These are phyloP conservation scores for Senna tora DNA, from an alignment of 306 rosid species.

Conservation along the genomic window DNA sequence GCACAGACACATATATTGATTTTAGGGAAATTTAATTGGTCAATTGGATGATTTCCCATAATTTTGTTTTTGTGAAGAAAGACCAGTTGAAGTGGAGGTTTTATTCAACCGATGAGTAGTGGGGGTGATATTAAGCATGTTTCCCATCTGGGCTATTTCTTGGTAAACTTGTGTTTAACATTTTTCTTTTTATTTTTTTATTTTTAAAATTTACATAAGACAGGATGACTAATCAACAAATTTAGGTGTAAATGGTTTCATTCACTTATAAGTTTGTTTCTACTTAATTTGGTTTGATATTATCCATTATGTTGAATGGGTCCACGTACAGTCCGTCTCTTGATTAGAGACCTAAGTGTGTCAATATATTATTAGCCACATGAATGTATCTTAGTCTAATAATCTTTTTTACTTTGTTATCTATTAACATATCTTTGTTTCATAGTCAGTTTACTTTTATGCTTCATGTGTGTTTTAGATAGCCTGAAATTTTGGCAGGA, in stretches of 20 bases:
- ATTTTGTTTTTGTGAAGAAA: too few relatives aligned
- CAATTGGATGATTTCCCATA: background rate
- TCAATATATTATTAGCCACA: background rate
- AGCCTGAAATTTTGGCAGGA: slow-evolving; percentile 32
- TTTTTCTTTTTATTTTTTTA: too few relatives aligned
- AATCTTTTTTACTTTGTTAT: background rate
- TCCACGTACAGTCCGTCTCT: slow-evolving; percentile 5
- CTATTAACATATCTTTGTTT: too few relatives aligned
- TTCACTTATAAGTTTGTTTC: background rate
- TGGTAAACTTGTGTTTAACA: background rate
- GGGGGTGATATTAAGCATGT: background rate
- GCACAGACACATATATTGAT: too few relatives aligned
- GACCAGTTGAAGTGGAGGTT: background rate
- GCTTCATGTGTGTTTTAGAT: slow-evolving; percentile 32
- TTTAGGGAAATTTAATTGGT: background rate
- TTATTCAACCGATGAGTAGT: background rate
- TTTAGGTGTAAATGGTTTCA: background rate
- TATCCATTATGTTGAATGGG: slow-evolving; percentile 14
- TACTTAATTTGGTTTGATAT: slow-evolving; percentile 1
- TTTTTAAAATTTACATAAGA: background rate
- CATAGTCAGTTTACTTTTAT: background rate
- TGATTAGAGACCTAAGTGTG: slow-evolving; percentile 18
- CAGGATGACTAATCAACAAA: background rate
- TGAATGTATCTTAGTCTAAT: slow-evolving; percentile 7
- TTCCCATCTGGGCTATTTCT: background rate